Conservation (phyloP, 768 basidiomycete genomes). For the Heimioporus sp. region DNA sequence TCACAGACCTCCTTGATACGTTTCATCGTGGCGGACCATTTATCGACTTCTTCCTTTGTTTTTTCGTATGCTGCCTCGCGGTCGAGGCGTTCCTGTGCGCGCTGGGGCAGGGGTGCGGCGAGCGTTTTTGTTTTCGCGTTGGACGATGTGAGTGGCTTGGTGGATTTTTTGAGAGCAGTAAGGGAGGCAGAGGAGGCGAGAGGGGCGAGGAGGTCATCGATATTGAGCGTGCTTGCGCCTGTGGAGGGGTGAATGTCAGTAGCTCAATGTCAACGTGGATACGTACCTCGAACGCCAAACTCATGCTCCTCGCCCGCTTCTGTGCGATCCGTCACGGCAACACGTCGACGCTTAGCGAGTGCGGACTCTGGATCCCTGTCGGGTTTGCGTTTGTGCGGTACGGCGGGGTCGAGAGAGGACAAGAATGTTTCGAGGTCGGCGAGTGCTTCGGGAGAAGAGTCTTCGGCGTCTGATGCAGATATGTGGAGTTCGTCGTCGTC, state of each 20-base stretch:
- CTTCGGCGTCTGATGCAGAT: constrained; percentile 47
- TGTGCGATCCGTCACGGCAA: constrained; percentile 58
- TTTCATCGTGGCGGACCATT: constrained; percentile 93
- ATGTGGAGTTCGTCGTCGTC: constrained; percentile 44
- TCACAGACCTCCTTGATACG: constrained; percentile 75
- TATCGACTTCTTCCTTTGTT: constrained; percentile 88
- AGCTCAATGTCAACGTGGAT: neutral
- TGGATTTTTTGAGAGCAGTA: constrained; percentile 65
- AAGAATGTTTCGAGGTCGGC: no score
- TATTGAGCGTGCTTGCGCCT: constrained; percentile 48
- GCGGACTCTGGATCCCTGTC: constrained; percentile 24
- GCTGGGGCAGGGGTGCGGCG: constrained; percentile 80
- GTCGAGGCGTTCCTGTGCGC: constrained; percentile 86
- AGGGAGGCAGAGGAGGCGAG: constrained; percentile 62
- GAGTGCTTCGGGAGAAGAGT: constrained; percentile 45
- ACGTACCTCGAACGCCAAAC: constrained; percentile 60
- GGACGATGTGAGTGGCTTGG: constrained; percentile 57
- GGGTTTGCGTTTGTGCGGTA: constrained; percentile 56
- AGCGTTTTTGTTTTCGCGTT: constrained; percentile 59
- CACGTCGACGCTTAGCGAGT: constrained; percentile 51
- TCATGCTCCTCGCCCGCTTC: constrained; percentile 82
- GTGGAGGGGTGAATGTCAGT: constrained; percentile 3
- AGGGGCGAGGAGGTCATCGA: constrained; percentile 77
- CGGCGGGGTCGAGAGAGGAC: constrained; percentile 45
- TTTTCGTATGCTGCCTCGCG: constrained; percentile 93